Evolutionary conservation across 495 filamentous ascomycete genomes (phyloP), one percentile per base, ranked within the genome.

Genomic region (Delitschia confertaspora): DNA sequence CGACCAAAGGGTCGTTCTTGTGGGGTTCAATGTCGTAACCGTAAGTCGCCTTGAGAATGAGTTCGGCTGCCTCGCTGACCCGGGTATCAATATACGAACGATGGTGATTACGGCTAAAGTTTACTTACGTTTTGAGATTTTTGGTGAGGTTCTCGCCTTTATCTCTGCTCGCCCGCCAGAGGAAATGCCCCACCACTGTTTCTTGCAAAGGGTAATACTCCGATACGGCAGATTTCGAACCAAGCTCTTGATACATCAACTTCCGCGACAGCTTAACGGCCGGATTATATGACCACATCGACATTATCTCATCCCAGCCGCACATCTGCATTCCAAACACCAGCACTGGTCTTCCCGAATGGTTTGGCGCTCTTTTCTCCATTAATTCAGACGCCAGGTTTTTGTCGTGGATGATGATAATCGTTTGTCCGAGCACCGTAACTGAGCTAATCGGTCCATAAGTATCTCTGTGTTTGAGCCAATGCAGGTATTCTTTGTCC

Each of bases 21-120:
- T 64, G 54, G 1, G 62, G 49, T 31, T 73, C 67, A 4, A 65
- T 59, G 0, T 56, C 69, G 38, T 76, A 75, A 10, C 69, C 71
- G 37, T 75, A 76, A 3, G 56, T 51, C 3, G 72, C 61, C 21
- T 72, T 69, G 0, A 75, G 47, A 6, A 74, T 69, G 4, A 71
- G 43, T 0, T 60, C 59, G 2, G 64, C 71, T 4, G 65, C 60
- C 24, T 64, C 57, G 13, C 60, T 69, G 20, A n/a, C n/a, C n/a
- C n/a, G n/a, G n/a, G n/a, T n/a, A n/a, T n/a, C n/a, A n/a, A n/a
- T n/a, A n/a, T n/a, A n/a, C n/a, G n/a, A n/a, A n/a, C n/a, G n/a
- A n/a, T n/a, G n/a, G n/a, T n/a, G n/a, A n/a, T n/a, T n/a, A n/a
- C n/a, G n/a, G n/a, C n/a, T n/a, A n/a, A n/a, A n/a, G n/a, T n/a